These are phyloP conservation scores for Penicillium sp. DNA, from an alignment of 2,329 filamentous ascomycete genomes.

Conservation along the genomic window DNA sequence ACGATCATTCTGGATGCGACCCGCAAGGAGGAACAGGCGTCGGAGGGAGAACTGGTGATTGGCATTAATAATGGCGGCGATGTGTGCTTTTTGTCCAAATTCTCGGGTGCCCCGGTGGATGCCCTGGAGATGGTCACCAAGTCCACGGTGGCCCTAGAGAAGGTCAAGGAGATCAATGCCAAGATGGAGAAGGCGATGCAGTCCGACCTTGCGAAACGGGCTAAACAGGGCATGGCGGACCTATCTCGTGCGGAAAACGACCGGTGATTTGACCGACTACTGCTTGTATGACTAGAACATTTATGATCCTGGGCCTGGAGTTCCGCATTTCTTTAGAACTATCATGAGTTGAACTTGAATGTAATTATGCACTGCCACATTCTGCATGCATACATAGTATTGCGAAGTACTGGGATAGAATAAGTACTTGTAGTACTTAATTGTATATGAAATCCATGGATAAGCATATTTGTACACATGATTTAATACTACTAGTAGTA, in stretches of 20 bases:
- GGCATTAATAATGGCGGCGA: slow-evolving; percentile 89
- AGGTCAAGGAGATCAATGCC: slow-evolving; percentile 78
- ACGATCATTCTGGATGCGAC: slow-evolving; percentile 52
- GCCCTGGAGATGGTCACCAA: slow-evolving; percentile 78
- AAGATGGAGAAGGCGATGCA: slow-evolving; percentile 74
- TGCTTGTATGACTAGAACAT: slow-evolving; percentile 27
- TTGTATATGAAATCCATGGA: too few relatives aligned
- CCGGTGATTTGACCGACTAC: slow-evolving; percentile 55
- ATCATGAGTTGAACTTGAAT: background rate
- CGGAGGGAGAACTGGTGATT: slow-evolving; percentile 73
- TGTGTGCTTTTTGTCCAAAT: slow-evolving; percentile 88
- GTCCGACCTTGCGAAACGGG: slow-evolving; percentile 69
- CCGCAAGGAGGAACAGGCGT: slow-evolving; percentile 54
- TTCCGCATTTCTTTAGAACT: slow-evolving; percentile 14
- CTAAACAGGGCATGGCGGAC: slow-evolving; percentile 74
- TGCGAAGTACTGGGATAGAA: background rate
- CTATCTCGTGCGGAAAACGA: slow-evolving; percentile 86
- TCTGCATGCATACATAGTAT: too few relatives aligned
- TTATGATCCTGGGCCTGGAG: slow-evolving; percentile 29
- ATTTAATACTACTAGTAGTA: too few relatives aligned
- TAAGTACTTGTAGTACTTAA: too few relatives aligned
- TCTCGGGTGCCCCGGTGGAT: slow-evolving; percentile 81
- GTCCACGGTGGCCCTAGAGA: slow-evolving; percentile 72
- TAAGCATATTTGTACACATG: too few relatives aligned
- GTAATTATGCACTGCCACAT: slow-evolving; percentile 2